Conservation (phyloP, 352 stramenopile genomes). For the Paralagenidium karlingii region DNA sequence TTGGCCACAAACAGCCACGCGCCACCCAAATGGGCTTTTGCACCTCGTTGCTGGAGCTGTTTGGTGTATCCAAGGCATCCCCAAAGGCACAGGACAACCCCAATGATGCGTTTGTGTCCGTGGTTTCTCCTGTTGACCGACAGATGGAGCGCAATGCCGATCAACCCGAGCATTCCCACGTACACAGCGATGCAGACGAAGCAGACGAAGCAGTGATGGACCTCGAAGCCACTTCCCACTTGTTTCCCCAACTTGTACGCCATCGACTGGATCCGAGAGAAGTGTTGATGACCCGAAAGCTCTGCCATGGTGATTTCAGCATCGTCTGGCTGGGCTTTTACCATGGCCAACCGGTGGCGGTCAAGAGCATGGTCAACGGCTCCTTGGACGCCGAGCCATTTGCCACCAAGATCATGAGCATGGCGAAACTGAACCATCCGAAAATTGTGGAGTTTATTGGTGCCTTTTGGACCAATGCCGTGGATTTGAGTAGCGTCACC, state of each 20-base stretch:
- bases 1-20: no score
- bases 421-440: constrained; percentile 15
- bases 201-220: no score
- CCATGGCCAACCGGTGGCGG: constrained; percentile 6
- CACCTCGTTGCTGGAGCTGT: no score
- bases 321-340: constrained; percentile 25
- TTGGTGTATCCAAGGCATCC: no score
- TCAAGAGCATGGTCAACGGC: constrained; percentile 11
- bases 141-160: no score
- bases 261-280: constrained; percentile 76
- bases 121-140: no score
- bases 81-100: no score
- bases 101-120: no score
- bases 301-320: constrained; percentile 57
- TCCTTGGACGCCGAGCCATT: constrained; percentile 27
- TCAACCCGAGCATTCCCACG: no score
- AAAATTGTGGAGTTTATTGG: constrained; percentile 27
- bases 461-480: constrained; percentile 19
- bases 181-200: no score
- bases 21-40: no score
- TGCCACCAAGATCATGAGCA: constrained; percentile 15
- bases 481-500: constrained; percentile 28
- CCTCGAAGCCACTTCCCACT: constrained; percentile 43
- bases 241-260: constrained; percentile 53
- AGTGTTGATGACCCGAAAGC: constrained; percentile 67